A percentile compares a stretch with the other conserved stretches of the same genome.
Evolutionary conservation across 306 rosid genomes (phyloP).

Genomic region (Spatholobus suberectus): DNA sequence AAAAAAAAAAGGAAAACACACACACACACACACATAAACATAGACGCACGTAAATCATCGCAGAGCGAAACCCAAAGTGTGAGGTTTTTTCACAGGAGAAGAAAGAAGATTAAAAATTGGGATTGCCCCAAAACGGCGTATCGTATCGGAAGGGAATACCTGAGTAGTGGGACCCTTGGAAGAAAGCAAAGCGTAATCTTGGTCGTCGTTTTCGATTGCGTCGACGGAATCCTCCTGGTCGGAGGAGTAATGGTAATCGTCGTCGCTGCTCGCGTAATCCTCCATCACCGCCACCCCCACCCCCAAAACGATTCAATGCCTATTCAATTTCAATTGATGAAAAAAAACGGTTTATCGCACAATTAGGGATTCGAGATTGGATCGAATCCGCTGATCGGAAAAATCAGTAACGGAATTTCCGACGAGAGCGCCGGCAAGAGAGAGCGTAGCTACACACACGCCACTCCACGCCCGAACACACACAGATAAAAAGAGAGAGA

Average conservation of each 20-base stretch:
- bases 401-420: conserved; percentile 23
- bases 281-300: conserved; percentile 50
- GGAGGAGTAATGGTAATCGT: conserved; percentile 70
- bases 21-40: not conserved
- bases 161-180: conserved; percentile 67
- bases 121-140: conserved; percentile 1
- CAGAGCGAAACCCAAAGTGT: not conserved
- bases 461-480: not conserved
- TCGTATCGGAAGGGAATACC: conserved; percentile 51
- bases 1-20: not conserved
- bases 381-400: conserved; percentile 52
- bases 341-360: not conserved
- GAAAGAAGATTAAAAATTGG: not conserved
- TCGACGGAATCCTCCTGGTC: conserved; percentile 69
- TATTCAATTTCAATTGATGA: conserved; percentile 12
- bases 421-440: conserved; percentile 42
- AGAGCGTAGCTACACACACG: not conserved
- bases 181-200: conserved; percentile 48
- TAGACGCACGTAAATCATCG: not conserved
- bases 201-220: conserved; percentile 62
- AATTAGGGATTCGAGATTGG: conserved; percentile 30
- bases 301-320: not conserved
- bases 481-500: not conserved
- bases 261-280: conserved; percentile 64
- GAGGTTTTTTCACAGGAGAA: not conserved